Evolutionary conservation across 805 yeast genomes (phyloP).

Genomic region (Brettanomyces custersianus): DNA sequence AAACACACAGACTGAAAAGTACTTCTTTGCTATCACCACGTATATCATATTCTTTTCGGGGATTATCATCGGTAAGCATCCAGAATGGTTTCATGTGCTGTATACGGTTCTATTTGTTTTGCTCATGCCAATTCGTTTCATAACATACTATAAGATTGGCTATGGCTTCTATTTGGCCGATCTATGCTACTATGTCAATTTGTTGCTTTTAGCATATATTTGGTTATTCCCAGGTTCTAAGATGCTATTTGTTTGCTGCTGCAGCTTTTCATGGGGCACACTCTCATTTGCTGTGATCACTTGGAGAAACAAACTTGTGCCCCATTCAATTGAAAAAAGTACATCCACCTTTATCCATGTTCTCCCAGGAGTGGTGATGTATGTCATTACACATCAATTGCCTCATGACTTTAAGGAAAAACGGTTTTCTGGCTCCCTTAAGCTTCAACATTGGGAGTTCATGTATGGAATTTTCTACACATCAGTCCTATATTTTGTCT

Average conservation of each 20-base stretch:
- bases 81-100: slow-evolving; percentile 65
- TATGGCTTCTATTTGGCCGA: slow-evolving; percentile 88
- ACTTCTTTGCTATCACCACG: slow-evolving; percentile 69
- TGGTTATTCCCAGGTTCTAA: slow-evolving; percentile 78
- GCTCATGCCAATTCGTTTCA: slow-evolving; percentile 76
- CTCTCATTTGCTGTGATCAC: slow-evolving; percentile 89
- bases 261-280: slow-evolving; percentile 83
- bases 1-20: slow-evolving; percentile 58
- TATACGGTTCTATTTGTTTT: slow-evolving; percentile 55
- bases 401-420: slow-evolving; percentile 34
- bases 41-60: slow-evolving; percentile 65
- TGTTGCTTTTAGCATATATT: slow-evolving; percentile 55
- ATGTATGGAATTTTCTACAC: slow-evolving; percentile 67
- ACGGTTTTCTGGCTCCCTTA: slow-evolving; percentile 77
- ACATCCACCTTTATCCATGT: slow-evolving; percentile 88
- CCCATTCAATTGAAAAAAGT: slow-evolving; percentile 87
- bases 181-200: slow-evolving; percentile 84
- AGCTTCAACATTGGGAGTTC: slow-evolving; percentile 63
- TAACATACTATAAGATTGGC: slow-evolving; percentile 70
- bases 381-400: slow-evolving; percentile 77
- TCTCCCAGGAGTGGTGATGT: slow-evolving; percentile 82
- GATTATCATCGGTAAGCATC: slow-evolving; percentile 65
- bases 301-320: slow-evolving; percentile 89
- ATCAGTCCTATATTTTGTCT: slow-evolving; percentile 68
- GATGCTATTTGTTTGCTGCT: slow-evolving; percentile 70